A percentile compares a stretch with the other conserved stretches of the same genome.
These are phyloP conservation scores for Globisporangium paddicum DNA, from an alignment of 352 stramenopile species.

Conservation along the genomic window DNA sequence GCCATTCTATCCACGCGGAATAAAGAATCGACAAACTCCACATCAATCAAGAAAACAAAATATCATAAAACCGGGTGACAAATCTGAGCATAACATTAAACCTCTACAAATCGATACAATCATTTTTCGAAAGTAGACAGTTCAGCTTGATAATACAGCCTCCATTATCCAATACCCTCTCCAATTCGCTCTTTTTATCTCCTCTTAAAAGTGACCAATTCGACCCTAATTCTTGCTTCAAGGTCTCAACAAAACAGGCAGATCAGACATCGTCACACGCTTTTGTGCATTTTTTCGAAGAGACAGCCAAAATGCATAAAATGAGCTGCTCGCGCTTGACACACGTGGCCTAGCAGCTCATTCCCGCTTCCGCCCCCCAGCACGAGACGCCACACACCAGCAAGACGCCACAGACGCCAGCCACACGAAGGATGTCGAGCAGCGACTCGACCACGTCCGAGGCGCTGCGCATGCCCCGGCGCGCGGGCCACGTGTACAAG, in stretches of 20 bases:
- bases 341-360: background rate
- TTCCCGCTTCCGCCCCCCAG: background rate
- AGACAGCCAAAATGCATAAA: too few species aligned
- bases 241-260: background rate
- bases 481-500: conserved; percentile 67
- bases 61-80: too few species aligned
- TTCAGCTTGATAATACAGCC: too few species aligned
- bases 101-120: background rate
- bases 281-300: too few species aligned
- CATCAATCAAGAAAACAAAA: too few species aligned
- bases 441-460: background rate
- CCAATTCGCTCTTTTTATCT: background rate
- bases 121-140: too few species aligned
- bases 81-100: background rate
- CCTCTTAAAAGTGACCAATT: background rate
- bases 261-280: background rate
- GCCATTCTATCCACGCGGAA: background rate
- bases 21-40: background rate
- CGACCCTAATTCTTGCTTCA: background rate
- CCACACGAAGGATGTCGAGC: background rate
- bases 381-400: too few species aligned
- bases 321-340: too few species aligned
- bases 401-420: background rate
- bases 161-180: background rate
- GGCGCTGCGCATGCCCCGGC: conserved; percentile 14